Conservation (phyloP, 225 moss, liverwort and hornwort species). For the Bryum argenteum region DNA sequence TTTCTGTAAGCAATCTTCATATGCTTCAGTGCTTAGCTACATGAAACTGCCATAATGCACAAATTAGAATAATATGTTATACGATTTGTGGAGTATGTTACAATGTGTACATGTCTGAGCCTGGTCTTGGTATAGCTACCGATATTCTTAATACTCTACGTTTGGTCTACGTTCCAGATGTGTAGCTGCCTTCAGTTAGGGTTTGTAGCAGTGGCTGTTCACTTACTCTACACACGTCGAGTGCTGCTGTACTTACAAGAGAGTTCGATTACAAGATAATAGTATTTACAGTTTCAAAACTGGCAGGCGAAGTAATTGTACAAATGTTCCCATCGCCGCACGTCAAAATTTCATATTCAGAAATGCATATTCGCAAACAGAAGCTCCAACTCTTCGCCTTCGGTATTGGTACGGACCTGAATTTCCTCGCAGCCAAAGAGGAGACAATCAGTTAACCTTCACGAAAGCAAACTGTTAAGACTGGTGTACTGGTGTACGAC, state of each 20-base stretch:
- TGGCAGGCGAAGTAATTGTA: neutral
- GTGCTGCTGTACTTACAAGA: constrained; percentile 9
- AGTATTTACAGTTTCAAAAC: constrained; percentile 4
- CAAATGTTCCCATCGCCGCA: neutral
- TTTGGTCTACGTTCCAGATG: constrained; percentile 10
- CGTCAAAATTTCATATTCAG: constrained; percentile 24
- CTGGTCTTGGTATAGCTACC: neutral
- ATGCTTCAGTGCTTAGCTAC: neutral
- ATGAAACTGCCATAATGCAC: neutral
- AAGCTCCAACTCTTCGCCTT: constrained; percentile 74
- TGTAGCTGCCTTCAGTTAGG: neutral
- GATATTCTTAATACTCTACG: neutral
- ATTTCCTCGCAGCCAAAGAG: constrained; percentile 4
- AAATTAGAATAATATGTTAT: neutral
- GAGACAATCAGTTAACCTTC: constrained; percentile 4
- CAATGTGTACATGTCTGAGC: neutral
- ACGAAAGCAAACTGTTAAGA: neutral
- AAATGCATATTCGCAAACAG: constrained; percentile 65
- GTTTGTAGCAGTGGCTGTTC: neutral
- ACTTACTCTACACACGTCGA: neutral
- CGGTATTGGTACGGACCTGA: constrained; percentile 52
- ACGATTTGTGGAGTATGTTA: no score
- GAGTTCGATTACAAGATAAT: neutral
- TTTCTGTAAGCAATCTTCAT: neutral
- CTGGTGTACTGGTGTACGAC: no score